phyloP scores from a whole-genome alignment of 257 asterid genomes.

The Thymus mandschuricus region DNA sequence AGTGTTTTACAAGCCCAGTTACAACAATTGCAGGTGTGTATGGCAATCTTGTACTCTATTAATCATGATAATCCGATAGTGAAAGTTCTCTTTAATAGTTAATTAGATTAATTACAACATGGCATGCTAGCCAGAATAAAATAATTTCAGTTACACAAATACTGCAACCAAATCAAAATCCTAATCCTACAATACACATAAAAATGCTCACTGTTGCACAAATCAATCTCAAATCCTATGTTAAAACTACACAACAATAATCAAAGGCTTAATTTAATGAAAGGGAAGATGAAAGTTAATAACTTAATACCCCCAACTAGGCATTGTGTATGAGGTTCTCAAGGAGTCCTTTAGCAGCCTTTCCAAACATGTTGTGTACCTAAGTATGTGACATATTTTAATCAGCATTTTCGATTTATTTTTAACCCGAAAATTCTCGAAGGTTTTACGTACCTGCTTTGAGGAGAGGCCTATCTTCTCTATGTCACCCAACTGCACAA shows the following conservation, averaged over 20 bases:
- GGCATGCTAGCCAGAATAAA: no score
- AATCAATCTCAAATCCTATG: no score
- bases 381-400: slow-evolving; percentile 16
- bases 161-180: background rate
- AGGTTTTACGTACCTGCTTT: slow-evolving; percentile 59
- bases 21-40: no score
- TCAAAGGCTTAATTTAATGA: background rate
- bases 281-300: background rate
- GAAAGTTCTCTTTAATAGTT: no score
- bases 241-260: background rate
- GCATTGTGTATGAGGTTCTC: slow-evolving; percentile 38
- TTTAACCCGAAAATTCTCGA: background rate
- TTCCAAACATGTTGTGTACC: slow-evolving; percentile 83
- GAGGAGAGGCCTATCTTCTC: slow-evolving; percentile 81
- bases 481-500: slow-evolving; percentile 69
- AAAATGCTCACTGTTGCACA: no score
- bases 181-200: background rate
- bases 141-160: background rate
- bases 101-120: background rate
- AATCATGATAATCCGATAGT: no score
- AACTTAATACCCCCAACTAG: slow-evolving; percentile 17
- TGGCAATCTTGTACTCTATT: no score
- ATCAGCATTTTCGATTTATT: background rate
- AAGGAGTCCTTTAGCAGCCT: slow-evolving; percentile 69
- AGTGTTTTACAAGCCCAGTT: no score